Conservation (phyloP, 164 flowering plant species). For the Umbilicus rupestris region DNA sequence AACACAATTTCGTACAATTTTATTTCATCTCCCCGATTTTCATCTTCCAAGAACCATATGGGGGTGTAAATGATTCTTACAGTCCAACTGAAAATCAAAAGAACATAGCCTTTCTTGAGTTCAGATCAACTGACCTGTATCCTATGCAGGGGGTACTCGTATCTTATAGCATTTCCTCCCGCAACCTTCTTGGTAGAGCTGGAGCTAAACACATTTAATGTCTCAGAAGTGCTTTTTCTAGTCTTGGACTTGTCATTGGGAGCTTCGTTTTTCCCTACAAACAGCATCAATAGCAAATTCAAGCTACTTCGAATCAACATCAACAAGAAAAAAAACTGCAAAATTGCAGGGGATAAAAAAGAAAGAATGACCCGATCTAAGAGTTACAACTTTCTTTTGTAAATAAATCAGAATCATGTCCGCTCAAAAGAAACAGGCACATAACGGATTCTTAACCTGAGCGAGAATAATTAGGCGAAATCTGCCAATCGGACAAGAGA, state of each 20-base stretch:
- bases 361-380: not conserved
- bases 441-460: constrained; percentile 15
- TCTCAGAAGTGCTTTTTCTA: not conserved
- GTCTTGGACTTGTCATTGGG: not conserved
- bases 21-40: too few species aligned
- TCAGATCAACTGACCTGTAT: not conserved
- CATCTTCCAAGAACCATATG: too few species aligned
- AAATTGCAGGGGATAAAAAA: not conserved
- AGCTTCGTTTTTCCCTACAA: not conserved
- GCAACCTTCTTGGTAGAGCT: not conserved
- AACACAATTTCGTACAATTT: too few species aligned
- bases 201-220: not conserved
- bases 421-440: too few species aligned
- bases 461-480: not conserved
- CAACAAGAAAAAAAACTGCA: not conserved
- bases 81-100: not conserved
- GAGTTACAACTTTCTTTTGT: not conserved
- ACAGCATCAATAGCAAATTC: not conserved
- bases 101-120: not conserved
- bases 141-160: not conserved
- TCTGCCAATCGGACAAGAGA: constrained; percentile 37
- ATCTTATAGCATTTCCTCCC: not conserved
- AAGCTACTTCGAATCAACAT: not conserved
- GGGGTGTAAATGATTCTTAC: not conserved
- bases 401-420: not conserved